Conservation (phyloP, 2,329 filamentous ascomycete species). For the Cordyceps cicadae region DNA sequence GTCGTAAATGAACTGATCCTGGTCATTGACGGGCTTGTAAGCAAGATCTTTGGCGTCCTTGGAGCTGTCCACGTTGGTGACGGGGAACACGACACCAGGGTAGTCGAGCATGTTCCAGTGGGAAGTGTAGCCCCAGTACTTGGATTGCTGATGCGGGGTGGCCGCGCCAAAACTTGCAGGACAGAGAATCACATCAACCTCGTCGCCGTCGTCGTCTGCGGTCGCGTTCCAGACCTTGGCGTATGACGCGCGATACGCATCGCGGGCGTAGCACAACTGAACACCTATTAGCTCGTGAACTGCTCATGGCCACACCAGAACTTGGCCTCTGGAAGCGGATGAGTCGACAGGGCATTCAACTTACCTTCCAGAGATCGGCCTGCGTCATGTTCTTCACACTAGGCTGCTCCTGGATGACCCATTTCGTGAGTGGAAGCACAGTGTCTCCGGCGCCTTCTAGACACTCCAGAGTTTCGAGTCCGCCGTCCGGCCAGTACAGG, state of each 20-base stretch:
- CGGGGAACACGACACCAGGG: conserved; percentile 53
- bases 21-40: conserved; percentile 21
- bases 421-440: conserved; percentile 47
- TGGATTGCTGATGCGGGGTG: conserved; percentile 31
- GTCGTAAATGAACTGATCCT: conserved; percentile 23
- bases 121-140: conserved; percentile 57
- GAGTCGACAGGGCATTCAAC: neutral
- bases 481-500: conserved; percentile 55
- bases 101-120: conserved; percentile 66
- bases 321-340: too few relatives aligned
- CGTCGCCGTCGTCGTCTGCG: conserved; percentile 17
- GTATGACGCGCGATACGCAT: conserved; percentile 31
- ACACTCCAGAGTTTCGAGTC: conserved; percentile 39
- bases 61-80: conserved; percentile 23
- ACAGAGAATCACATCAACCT: conserved; percentile 54
- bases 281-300: neutral
- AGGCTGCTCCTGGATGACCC: conserved; percentile 47
- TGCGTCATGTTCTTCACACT: conserved; percentile 33
- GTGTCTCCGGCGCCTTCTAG: conserved; percentile 50
- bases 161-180: conserved; percentile 48
- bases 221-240: conserved; percentile 30
- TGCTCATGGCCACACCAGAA: neutral
- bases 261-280: conserved; percentile 27
- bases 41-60: conserved; percentile 19
- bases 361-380: conserved; percentile 31